Evolutionary conservation across 23 red algal genomes (phyloP).

Genomic region (Chondrus crispus): DNA sequence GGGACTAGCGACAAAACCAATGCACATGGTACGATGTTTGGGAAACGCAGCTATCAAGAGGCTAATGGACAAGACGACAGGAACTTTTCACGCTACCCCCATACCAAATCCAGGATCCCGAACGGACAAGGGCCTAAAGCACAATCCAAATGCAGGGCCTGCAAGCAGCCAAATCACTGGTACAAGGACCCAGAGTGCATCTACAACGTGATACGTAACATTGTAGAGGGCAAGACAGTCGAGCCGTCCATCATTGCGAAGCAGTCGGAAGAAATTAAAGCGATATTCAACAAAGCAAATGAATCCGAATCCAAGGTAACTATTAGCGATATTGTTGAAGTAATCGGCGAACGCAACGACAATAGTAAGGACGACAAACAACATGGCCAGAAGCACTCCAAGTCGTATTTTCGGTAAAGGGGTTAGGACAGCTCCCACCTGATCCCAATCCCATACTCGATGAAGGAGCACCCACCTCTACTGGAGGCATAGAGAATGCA

Average conservation of each 20-base stretch:
- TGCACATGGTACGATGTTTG: conserved; percentile 14
- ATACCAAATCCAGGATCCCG: neutral
- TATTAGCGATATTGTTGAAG: neutral
- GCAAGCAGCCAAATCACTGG: neutral
- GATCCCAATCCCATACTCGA: conserved; percentile 24
- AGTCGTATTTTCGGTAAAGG: conserved; percentile 15
- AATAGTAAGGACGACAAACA: neutral
- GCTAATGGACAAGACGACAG: neutral
- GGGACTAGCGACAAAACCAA: too few species aligned
- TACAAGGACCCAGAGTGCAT: neutral
- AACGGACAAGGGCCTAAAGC: neutral
- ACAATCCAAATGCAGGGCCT: neutral
- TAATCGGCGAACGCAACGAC: neutral
- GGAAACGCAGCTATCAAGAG: neutral
- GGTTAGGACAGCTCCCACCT: neutral
- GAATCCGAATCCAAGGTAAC: neutral
- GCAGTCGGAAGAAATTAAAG: neutral
- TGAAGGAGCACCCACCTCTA: conserved; percentile 10
- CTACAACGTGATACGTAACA: neutral
- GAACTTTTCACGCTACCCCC: neutral
- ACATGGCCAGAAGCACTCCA: neutral
- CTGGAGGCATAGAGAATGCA: conserved; percentile 18
- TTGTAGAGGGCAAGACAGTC: neutral
- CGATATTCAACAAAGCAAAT: neutral
- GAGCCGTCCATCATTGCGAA: neutral